phyloP scores from a whole-genome alignment of 78 protist species.

The Dictyostelium intermedium region DNA sequence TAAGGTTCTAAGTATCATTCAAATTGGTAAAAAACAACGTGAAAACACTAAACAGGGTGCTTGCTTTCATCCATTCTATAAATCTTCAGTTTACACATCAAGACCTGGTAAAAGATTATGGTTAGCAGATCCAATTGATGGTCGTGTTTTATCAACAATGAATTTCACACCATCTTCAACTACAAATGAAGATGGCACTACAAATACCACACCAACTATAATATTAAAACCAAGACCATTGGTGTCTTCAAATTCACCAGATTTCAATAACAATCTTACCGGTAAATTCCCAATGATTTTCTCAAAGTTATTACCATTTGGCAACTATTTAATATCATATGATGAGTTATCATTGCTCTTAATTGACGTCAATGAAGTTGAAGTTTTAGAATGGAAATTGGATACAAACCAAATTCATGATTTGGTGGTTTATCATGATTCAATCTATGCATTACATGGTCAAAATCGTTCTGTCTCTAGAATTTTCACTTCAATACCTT shows the following conservation, averaged over 20 bases:
- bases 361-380: slow-evolving; percentile 58
- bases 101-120: slow-evolving; percentile 67
- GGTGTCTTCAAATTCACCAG: neutral
- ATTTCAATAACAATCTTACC: no score
- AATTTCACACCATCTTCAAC: slow-evolving; percentile 24
- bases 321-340: slow-evolving; percentile 29
- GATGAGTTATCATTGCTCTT: slow-evolving; percentile 48
- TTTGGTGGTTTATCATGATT: slow-evolving; percentile 14
- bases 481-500: slow-evolving; percentile 33
- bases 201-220: neutral
- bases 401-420: slow-evolving; percentile 34
- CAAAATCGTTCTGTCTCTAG: slow-evolving; percentile 39
- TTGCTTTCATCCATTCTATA: slow-evolving; percentile 52
- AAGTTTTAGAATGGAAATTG: slow-evolving; percentile 56
- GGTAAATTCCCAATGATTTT: slow-evolving; percentile 6
- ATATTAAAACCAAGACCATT: neutral
- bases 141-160: slow-evolving; percentile 65
- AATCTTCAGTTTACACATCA: slow-evolving; percentile 25
- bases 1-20: neutral
- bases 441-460: slow-evolving; percentile 67
- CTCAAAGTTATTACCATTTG: slow-evolving; percentile 55
- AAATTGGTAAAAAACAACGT: slow-evolving; percentile 56
- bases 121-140: slow-evolving; percentile 60
- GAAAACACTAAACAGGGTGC: slow-evolving; percentile 78
- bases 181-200: neutral